Evolutionary conservation across 2,329 filamentous ascomycete genomes (phyloP).

Genomic region (Sporothrix pallida): DNA sequence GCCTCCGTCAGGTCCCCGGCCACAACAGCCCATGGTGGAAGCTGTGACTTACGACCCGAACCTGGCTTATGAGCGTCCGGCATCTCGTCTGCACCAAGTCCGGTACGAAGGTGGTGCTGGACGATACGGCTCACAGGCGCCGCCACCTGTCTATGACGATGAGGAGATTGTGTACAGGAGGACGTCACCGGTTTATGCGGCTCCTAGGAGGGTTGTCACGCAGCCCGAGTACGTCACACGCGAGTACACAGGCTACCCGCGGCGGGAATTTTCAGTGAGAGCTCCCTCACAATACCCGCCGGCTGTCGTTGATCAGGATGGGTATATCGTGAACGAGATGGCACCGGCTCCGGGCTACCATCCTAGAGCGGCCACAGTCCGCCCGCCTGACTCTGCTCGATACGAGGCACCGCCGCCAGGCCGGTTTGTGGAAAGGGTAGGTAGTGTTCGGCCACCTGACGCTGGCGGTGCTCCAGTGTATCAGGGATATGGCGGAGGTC

Average conservation of each 20-base stretch:
- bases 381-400: slow-evolving; percentile 50
- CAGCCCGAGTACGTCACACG: slow-evolving; percentile 61
- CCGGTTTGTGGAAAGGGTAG: slow-evolving; percentile 47
- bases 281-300: slow-evolving; percentile 44
- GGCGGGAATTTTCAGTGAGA: slow-evolving; percentile 63
- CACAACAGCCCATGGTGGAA: background rate
- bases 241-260: slow-evolving; percentile 61
- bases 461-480: slow-evolving; percentile 25
- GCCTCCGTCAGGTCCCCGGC: slow-evolving; percentile 38
- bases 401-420: slow-evolving; percentile 39
- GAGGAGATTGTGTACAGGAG: slow-evolving; percentile 57
- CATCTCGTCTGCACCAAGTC: slow-evolving; percentile 39
- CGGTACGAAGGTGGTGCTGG: slow-evolving; percentile 39
- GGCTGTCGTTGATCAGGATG: background rate
- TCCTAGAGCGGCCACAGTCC: slow-evolving; percentile 60
- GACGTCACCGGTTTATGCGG: slow-evolving; percentile 53
- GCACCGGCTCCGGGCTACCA: slow-evolving; percentile 58
- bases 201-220: slow-evolving; percentile 63
- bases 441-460: slow-evolving; percentile 60
- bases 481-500: background rate
- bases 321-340: slow-evolving; percentile 40
- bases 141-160: slow-evolving; percentile 56
- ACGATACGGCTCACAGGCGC: slow-evolving; percentile 58
- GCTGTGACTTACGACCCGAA: slow-evolving; percentile 37
- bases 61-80: slow-evolving; percentile 65